Base-by-base conservation (phyloP, 768 basidiomycete species). In the Floccularia luteovirens region DNA sequence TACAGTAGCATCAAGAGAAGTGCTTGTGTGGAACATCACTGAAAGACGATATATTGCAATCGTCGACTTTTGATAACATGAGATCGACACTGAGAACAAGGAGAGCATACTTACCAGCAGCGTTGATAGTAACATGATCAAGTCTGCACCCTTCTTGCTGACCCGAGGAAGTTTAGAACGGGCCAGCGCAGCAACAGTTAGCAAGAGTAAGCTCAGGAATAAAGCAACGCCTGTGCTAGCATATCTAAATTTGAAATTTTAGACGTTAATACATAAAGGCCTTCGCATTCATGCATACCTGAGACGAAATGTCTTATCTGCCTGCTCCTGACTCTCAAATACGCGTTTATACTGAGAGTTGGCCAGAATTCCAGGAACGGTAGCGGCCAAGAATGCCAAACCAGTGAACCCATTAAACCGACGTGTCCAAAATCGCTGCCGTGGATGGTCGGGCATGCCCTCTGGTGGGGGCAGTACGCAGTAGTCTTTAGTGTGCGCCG, bases 11-110 rank as follows among this genome's bases (percentile, higher is more conserved):
- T 43, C 36, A 16, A 60, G 48, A 1, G 58, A 56, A 16, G 45
- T 47, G 3, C 59, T 62, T n/a, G 37, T 45, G 33, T 56, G 38
- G 42, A 46, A 48, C 54, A 63, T 58, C 35, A 62, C 53, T 3
- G 42, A 36, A 12, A 62, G 50, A 13, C 61, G 59, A 47, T 61
- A 62, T 23, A 55, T 45, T 2, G 52, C 43, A 30, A 53, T 43
- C n/a, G 20, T 34, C 10, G 10, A 8, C 27, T 30, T 8, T 30
- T 30, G 27, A 10, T 10, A 30, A 30, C 8, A 30, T n/a, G n/a
- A n/a, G n/a, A n/a, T n/a, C n/a, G n/a, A n/a, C n/a, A n/a, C n/a
- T n/a, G n/a, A n/a, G n/a, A 14, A 14, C 27, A 30, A 30, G 27
- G 27, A 8, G 27, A 30, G 27, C 27, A 30, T 10, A 8, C 8